Evolutionary conservation across 768 basidiomycete genomes (phyloP).

Genomic region (Rubroboletus pulcherrimus): DNA sequence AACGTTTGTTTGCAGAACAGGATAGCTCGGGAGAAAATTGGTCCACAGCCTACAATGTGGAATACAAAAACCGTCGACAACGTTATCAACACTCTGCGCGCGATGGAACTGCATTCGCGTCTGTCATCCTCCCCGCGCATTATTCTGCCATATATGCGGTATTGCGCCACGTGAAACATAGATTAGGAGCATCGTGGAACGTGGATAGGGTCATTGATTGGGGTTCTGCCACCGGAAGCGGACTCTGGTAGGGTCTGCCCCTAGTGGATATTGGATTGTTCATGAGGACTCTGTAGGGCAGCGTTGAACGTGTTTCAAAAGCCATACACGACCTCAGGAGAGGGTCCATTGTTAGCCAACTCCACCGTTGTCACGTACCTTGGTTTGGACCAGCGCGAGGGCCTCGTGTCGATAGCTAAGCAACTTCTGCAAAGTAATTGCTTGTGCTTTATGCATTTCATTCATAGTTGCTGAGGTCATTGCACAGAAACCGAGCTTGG

Average conservation of each 20-base stretch:
- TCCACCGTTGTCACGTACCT: conserved; percentile 61
- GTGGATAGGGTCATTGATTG: conserved; percentile 71
- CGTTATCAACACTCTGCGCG: conserved; percentile 55
- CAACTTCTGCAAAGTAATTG: conserved; percentile 54
- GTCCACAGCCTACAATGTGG: conserved; percentile 51
- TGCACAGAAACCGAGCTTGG: conserved; percentile 47
- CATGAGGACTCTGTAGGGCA: conserved; percentile 47
- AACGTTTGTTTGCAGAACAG: conserved; percentile 57
- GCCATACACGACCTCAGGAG: conserved; percentile 21
- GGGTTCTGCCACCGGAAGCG: conserved; percentile 81
- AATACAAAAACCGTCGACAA: conserved; percentile 60
- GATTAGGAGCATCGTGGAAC: conserved; percentile 61
- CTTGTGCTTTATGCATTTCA: neutral
- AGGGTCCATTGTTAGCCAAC: conserved; percentile 38
- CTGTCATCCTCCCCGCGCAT: conserved; percentile 81
- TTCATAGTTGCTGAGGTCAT: conserved; percentile 11
- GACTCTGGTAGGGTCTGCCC: conserved; percentile 60
- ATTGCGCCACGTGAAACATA: conserved; percentile 57
- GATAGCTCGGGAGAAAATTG: conserved; percentile 38
- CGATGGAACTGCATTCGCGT: conserved; percentile 82
- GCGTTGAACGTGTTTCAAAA: conserved; percentile 61
- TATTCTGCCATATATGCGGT: conserved; percentile 80
- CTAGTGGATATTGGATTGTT: conserved; percentile 2
- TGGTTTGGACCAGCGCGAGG: conserved; percentile 75
- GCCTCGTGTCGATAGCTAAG: conserved; percentile 63